A percentile compares a stretch with the other conserved stretches of the same genome.
These are phyloP conservation scores for Tylopilus plumbeoviolaceoides DNA, from an alignment of 768 basidiomycete genomes.

Conservation along the genomic window DNA sequence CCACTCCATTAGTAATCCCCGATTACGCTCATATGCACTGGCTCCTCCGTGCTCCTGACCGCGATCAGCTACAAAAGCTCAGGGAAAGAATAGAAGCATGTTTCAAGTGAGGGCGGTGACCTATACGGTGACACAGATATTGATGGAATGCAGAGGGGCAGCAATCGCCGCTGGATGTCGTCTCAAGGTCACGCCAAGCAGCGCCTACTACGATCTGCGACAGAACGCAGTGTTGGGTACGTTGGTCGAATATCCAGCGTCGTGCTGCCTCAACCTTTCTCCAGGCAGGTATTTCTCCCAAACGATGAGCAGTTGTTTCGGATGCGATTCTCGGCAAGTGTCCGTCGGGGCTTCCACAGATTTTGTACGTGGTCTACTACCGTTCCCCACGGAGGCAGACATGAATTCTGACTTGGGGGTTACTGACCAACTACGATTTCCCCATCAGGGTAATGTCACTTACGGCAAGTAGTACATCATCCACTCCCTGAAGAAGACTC, in stretches of 20 bases:
- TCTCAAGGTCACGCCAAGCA: constrained; percentile 39
- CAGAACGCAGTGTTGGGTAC: constrained; percentile 57
- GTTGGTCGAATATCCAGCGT: constrained; percentile 11
- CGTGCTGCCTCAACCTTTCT: constrained; percentile 2
- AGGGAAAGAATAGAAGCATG: constrained; percentile 62
- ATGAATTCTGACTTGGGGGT: background rate
- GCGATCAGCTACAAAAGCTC: constrained; percentile 50
- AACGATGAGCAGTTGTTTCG: constrained; percentile 43
- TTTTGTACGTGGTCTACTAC: constrained; percentile 50
- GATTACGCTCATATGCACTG: constrained; percentile 77
- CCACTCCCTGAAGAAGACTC: constrained; percentile 9
- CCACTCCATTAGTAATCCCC: constrained; percentile 60
- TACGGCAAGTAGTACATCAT: constrained; percentile 48
- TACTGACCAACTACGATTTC: constrained; percentile 14
- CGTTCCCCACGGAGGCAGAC: background rate
- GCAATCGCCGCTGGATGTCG: constrained; percentile 59
- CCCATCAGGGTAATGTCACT: constrained; percentile 65
- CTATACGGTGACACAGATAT: background rate
- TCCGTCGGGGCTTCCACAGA: constrained; percentile 65
- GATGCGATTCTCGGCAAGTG: constrained; percentile 32
- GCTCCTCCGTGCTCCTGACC: constrained; percentile 65
- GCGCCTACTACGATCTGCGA: constrained; percentile 51
- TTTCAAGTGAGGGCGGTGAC: constrained; percentile 51
- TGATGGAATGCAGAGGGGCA: constrained; percentile 49
- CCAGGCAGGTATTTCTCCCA: constrained; percentile 54